phyloP scores from a whole-genome alignment of 768 basidiomycete genomes.

The Lactarius quietus region DNA sequence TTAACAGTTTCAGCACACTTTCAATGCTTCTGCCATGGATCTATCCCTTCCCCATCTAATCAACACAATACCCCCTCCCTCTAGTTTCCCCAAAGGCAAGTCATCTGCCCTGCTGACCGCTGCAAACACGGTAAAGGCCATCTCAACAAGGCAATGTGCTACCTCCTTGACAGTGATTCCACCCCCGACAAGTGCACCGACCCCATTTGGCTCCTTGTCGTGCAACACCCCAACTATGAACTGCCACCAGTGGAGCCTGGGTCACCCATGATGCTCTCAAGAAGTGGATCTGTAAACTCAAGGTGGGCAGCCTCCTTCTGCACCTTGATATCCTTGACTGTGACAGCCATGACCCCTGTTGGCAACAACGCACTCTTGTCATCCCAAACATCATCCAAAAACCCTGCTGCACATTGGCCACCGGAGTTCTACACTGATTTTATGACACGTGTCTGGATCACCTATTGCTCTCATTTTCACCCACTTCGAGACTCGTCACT shows the following conservation, averaged over 20 bases:
- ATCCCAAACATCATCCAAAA: constrained; percentile 35
- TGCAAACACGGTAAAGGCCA: constrained; percentile 73
- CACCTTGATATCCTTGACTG: constrained; percentile 42
- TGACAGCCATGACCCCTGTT: constrained; percentile 28
- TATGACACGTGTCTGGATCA: too few species aligned
- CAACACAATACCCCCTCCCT: constrained; percentile 37
- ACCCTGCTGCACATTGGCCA: constrained; percentile 51
- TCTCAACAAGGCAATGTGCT: constrained; percentile 79
- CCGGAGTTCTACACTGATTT: constrained; percentile 86
- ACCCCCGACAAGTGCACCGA: constrained; percentile 78
- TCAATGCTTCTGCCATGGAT: constrained; percentile 68
- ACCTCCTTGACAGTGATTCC: constrained; percentile 88
- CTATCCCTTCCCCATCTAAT: constrained; percentile 63
- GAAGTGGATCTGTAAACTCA: constrained; percentile 42
- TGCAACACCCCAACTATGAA: constrained; percentile 75
- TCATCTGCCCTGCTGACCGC: constrained; percentile 56
- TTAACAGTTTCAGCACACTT: constrained; percentile 78
- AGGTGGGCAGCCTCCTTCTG: constrained; percentile 44
- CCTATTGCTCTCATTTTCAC: too few species aligned
- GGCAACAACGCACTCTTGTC: constrained; percentile 36
- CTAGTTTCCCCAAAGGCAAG: constrained; percentile 44
- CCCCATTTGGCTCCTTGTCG: constrained; percentile 87
- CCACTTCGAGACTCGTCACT: too few species aligned
- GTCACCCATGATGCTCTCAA: constrained; percentile 28
- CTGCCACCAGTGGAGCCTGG: too few species aligned